Evolutionary conservation across 164 flowering plant genomes (phyloP).

Genomic region (Tetrastigma voinierianum): DNA sequence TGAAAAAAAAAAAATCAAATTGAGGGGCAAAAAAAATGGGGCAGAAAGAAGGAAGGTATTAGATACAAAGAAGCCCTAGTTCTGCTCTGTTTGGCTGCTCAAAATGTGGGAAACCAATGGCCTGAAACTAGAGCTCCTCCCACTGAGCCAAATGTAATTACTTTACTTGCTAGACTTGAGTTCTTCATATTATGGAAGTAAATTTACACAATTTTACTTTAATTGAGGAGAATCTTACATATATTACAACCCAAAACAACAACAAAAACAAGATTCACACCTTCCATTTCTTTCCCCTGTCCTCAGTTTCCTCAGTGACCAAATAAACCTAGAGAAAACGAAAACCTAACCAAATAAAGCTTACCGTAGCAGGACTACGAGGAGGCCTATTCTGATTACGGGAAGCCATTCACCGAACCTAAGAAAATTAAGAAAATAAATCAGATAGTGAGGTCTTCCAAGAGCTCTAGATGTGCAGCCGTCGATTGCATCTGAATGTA

Average conservation of each 20-base stretch:
- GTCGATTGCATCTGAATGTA: neutral
- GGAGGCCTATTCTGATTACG: slow-evolving; percentile 44
- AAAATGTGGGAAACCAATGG: too few species aligned
- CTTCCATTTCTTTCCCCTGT: neutral
- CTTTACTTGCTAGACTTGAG: too few species aligned
- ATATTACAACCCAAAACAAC: neutral
- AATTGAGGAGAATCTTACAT: too few species aligned
- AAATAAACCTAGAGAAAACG: neutral
- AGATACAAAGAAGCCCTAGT: too few species aligned
- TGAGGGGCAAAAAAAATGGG: neutral
- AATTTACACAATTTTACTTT: too few species aligned
- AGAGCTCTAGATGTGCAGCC: neutral
- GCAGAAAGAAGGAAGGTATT: neutral
- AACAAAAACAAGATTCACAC: neutral
- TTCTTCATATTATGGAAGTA: too few species aligned
- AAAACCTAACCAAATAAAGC: neutral
- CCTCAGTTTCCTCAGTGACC: neutral
- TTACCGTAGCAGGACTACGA: slow-evolving; percentile 33
- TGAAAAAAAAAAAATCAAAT: neutral
- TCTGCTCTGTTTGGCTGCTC: too few species aligned
- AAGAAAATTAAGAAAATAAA: neutral
- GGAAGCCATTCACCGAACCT: slow-evolving; percentile 17
- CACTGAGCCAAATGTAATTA: too few species aligned
- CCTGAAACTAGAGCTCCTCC: too few species aligned
- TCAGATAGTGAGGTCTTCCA: neutral